Conservation (phyloP, 371 early-diverging fungal species). For the Smittium culicis region DNA sequence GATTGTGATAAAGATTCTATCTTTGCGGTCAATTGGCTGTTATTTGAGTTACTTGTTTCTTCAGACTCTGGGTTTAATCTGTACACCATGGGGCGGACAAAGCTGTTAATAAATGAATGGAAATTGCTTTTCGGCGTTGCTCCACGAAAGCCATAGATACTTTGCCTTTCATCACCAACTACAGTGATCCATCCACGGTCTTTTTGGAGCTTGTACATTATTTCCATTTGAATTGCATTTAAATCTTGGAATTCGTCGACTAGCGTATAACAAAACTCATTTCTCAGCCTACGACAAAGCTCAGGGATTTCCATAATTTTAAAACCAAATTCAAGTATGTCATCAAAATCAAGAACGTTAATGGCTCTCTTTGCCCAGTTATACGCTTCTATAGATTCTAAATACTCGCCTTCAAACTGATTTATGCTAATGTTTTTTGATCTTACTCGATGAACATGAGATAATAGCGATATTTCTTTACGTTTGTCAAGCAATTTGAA, state of each 20-base stretch:
- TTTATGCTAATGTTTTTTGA: slow-evolving; percentile 22
- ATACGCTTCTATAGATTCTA: slow-evolving; percentile 17
- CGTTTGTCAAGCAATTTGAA: not conserved
- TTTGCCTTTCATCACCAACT: slow-evolving; percentile 48
- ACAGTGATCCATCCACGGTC: slow-evolving; percentile 35
- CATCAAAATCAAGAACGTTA: slow-evolving; percentile 43
- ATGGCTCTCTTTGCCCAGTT: slow-evolving; percentile 14
- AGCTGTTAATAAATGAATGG: slow-evolving; percentile 32
- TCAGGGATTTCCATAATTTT: slow-evolving; percentile 24
- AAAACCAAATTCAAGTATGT: slow-evolving; percentile 32
- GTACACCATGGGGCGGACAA: slow-evolving; percentile 13
- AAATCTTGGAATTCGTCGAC: slow-evolving; percentile 60
- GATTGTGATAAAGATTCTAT: not conserved
- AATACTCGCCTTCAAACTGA: slow-evolving; percentile 25
- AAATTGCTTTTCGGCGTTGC: slow-evolving; percentile 42
- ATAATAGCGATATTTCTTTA: slow-evolving; percentile 15
- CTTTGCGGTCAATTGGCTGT: not conserved
- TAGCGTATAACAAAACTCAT: slow-evolving; percentile 30
- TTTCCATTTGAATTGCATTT: slow-evolving; percentile 40
- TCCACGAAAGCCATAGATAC: slow-evolving; percentile 47
- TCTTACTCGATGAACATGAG: slow-evolving; percentile 29
- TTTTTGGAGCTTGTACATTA: slow-evolving; percentile 30
- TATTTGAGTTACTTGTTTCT: not conserved
- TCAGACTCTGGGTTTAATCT: not conserved
- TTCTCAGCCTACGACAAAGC: slow-evolving; percentile 16